A percentile compares a stretch with the other conserved stretches of the same genome.
These are phyloP conservation scores for Prunus davidiana DNA, from an alignment of 306 rosid genomes.

Conservation along the genomic window DNA sequence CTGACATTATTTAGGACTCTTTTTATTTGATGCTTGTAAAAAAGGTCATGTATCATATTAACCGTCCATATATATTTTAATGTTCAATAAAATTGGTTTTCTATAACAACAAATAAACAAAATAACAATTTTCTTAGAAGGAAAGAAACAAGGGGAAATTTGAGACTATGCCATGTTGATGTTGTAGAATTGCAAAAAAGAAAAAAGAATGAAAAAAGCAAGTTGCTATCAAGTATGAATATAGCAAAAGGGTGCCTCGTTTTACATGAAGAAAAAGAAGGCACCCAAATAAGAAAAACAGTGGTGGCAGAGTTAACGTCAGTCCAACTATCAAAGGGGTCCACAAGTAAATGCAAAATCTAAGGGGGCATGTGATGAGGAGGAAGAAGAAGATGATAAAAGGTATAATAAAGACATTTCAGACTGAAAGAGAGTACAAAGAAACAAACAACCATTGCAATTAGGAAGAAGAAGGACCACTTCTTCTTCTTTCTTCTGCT, in stretches of 20 bases:
- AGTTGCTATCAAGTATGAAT: not conserved
- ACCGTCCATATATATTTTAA: too few species aligned
- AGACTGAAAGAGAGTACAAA: conserved; percentile 26
- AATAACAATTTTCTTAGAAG: not conserved
- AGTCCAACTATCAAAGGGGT: conserved; percentile 44
- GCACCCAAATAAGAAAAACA: conserved; percentile 13
- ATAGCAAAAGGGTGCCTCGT: not conserved
- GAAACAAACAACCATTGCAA: conserved; percentile 27
- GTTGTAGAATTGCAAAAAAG: not conserved
- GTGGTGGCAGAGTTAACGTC: conserved; percentile 42
- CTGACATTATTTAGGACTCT: too few species aligned
- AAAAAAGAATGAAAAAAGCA: not conserved
- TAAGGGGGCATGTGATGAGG: conserved; percentile 54
- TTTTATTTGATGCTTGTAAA: too few species aligned
- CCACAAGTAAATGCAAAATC: conserved; percentile 69
- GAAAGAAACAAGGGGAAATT: not conserved
- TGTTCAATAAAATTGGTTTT: too few species aligned
- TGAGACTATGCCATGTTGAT: not conserved
- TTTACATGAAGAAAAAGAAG: conserved; percentile 8
- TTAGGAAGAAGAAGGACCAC: conserved; percentile 41
- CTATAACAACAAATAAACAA: not conserved
- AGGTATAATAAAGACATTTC: conserved; percentile 34
- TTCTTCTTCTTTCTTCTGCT: not conserved
- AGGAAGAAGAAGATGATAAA: conserved; percentile 40
- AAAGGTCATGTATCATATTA: too few species aligned